Percentiles rank a stretch among this genome's conserved stretches.
Conservation (phyloP, 1,139 yeast species). For the Wickerhamiella pararugosa region DNA sequence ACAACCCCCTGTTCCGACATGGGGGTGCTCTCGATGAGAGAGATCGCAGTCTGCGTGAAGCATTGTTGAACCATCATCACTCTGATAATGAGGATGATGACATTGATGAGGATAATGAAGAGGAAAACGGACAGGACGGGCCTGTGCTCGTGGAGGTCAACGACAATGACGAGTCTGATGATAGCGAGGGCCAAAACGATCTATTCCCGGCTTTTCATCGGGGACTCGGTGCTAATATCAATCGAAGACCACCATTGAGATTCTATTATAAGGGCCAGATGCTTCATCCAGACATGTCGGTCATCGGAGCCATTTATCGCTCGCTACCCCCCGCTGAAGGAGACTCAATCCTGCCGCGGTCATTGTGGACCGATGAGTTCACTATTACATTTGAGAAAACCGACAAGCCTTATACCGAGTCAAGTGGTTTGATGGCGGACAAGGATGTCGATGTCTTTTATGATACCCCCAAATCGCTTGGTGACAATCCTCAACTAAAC, state of each 20-base stretch:
- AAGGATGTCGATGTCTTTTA: constrained; percentile 22
- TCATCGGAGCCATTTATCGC: constrained; percentile 64
- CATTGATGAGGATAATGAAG: background rate
- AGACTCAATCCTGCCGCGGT: constrained; percentile 31
- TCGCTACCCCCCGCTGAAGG: constrained; percentile 4
- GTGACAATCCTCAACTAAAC: constrained; percentile 33
- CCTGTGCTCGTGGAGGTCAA: background rate
- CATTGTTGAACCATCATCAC: constrained; percentile 3
- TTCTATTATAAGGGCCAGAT: constrained; percentile 48
- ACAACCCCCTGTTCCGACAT: constrained; percentile 8
- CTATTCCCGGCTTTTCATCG: constrained; percentile 7
- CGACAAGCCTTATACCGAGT: constrained; percentile 17
- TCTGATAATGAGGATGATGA: constrained; percentile 2
- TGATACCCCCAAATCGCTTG: constrained; percentile 22
- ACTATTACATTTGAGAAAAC: constrained; percentile 38
- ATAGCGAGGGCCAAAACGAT: too few species aligned
- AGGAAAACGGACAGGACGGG: too few species aligned
- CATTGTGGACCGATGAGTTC: constrained; percentile 45
- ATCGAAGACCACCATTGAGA: constrained; percentile 35
- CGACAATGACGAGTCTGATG: background rate
- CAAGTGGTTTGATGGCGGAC: constrained; percentile 20
- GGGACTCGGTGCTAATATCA: constrained; percentile 9
- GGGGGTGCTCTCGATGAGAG: too few species aligned
- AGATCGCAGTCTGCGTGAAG: too few species aligned
- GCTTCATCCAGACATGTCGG: constrained; percentile 55